phyloP scores from a whole-genome alignment of 192 early-diverging fungal genomes.

The Coemansia sp. region DNA sequence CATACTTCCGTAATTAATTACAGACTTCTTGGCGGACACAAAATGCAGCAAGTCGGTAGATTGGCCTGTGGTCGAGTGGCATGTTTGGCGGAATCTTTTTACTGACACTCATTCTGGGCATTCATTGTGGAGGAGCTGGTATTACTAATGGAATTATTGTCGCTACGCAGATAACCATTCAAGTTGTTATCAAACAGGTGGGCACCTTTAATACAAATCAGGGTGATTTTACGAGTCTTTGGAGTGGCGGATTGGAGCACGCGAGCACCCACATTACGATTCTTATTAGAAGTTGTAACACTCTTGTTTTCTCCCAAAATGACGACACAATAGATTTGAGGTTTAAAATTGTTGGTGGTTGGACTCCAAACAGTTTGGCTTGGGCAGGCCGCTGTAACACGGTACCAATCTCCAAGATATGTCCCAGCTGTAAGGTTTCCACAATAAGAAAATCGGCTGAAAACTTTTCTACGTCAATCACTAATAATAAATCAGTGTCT shows the following conservation, averaged over 20 bases:
- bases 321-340: no score
- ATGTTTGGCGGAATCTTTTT: slow-evolving; percentile 52
- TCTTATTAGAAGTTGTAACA: no score
- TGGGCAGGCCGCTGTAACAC: no score
- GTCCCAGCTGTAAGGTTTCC: no score
- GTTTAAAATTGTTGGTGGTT: no score
- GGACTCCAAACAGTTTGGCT: no score
- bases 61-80: slow-evolving; percentile 47
- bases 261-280: slow-evolving; percentile 45
- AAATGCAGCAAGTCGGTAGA: slow-evolving; percentile 44
- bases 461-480: no score
- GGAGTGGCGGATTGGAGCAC: slow-evolving; percentile 42
- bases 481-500: no score
- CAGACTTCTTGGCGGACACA: slow-evolving; percentile 32
- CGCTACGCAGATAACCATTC: slow-evolving; percentile 47
- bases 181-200: slow-evolving; percentile 39
- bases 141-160: slow-evolving; percentile 54
- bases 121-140: slow-evolving; percentile 47
- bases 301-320: no score
- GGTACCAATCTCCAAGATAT: no score
- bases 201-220: slow-evolving; percentile 31
- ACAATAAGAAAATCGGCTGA: no score
- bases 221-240: slow-evolving; percentile 31
- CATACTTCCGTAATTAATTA: no score
- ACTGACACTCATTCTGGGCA: slow-evolving; percentile 43